A percentile compares a stretch with the other conserved stretches of the same genome.
Evolutionary conservation across 2,329 filamentous ascomycete species (phyloP).

Genomic region (Amauroascus verrucosus): DNA sequence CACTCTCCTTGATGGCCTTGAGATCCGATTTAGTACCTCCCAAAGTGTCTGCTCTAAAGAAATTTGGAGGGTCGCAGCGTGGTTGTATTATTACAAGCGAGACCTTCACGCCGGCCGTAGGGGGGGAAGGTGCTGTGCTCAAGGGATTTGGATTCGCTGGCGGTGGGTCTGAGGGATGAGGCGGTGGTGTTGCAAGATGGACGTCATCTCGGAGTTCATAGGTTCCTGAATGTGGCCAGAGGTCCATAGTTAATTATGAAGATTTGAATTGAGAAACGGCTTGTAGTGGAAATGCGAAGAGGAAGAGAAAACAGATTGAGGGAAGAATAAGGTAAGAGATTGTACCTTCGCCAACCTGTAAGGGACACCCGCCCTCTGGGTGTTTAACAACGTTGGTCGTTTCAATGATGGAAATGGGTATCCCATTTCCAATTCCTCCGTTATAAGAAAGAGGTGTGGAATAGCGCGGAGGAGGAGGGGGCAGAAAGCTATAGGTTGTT

Average conservation of each 20-base stretch:
- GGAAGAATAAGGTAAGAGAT: slow-evolving; percentile 2
- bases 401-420: slow-evolving; percentile 69
- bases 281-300: neutral
- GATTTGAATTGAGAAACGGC: neutral
- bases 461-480: slow-evolving; percentile 76
- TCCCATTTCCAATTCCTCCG: slow-evolving; percentile 57
- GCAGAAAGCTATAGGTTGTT: slow-evolving; percentile 53
- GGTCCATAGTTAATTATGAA: neutral
- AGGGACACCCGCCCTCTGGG: slow-evolving; percentile 74
- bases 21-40: slow-evolving; percentile 31
- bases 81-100: slow-evolving; percentile 64
- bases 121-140: slow-evolving; percentile 72
- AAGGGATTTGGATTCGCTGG: slow-evolving; percentile 82
- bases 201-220: slow-evolving; percentile 87
- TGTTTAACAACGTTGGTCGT: slow-evolving; percentile 82
- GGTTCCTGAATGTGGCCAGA: slow-evolving; percentile 49
- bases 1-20: slow-evolving; percentile 45
- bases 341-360: slow-evolving; percentile 85
- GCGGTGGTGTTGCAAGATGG: slow-evolving; percentile 83
- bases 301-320: neutral
- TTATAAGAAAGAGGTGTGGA: slow-evolving; percentile 63
- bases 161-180: slow-evolving; percentile 87
- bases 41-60: slow-evolving; percentile 46
- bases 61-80: slow-evolving; percentile 37
- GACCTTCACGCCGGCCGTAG: slow-evolving; percentile 71